These are phyloP conservation scores for Fragaria nilgerrensis DNA, from an alignment of 306 rosid genomes.

Conservation along the genomic window DNA sequence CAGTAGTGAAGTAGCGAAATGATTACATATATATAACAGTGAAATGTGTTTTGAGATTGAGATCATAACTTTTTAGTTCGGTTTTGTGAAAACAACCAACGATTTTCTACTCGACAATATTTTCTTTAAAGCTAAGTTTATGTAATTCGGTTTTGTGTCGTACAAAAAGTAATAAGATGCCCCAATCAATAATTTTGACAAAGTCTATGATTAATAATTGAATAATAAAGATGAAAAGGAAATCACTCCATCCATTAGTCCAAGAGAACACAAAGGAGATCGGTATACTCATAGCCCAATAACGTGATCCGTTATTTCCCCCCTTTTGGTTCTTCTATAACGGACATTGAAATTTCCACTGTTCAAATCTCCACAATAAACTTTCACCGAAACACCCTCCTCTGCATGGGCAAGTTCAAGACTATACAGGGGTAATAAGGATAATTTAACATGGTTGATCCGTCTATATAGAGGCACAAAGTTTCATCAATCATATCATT, in stretches of 20 bases:
- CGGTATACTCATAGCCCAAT: constrained; percentile 41
- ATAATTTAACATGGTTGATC: background rate
- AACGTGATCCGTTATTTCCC: constrained; percentile 75
- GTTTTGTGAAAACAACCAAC: too few relatives aligned
- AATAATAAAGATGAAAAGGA: constrained; percentile 3
- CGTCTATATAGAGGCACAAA: constrained; percentile 46
- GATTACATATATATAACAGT: too few relatives aligned
- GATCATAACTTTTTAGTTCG: too few relatives aligned
- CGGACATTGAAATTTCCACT: constrained; percentile 55
- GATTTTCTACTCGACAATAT: too few relatives aligned
- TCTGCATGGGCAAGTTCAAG: too few relatives aligned
- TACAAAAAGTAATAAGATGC: background rate
- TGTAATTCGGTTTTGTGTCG: too few relatives aligned
- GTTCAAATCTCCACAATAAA: background rate
- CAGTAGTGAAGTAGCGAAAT: too few relatives aligned
- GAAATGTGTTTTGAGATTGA: too few relatives aligned
- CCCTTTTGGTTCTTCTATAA: constrained; percentile 30
- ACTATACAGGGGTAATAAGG: constrained; percentile 15
- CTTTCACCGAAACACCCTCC: constrained; percentile 11
- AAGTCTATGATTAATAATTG: background rate
- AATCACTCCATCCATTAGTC: constrained; percentile 13
- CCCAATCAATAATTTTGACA: background rate
- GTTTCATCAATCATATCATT: constrained; percentile 9
- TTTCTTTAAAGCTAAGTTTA: too few relatives aligned
- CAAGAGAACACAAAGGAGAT: constrained; percentile 22